Base-by-base conservation (phyloP, 208 protist species). In the Naegleria lovaniensis region DNA sequence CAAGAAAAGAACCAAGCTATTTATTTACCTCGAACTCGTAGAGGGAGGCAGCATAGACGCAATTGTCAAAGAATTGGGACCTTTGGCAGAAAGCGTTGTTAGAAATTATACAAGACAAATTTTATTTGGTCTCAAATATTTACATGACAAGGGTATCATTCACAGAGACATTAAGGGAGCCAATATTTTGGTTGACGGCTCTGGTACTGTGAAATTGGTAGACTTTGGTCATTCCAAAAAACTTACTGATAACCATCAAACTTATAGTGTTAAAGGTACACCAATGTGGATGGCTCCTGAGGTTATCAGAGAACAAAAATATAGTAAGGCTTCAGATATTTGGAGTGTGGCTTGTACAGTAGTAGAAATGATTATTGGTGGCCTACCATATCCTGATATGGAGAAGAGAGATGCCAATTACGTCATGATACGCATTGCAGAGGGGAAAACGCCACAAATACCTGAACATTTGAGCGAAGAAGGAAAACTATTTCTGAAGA, bases 241-340 rank as follows among this genome's bases (percentile, higher is more conserved):
- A 51, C 15, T 90, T 6, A 79, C 11, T n/a, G 55, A 90, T 38
- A 15, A 39, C 9, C 2, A n/a, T n/a, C 43, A 76, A 39, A 51
- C 13, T 5, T 33, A 36, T n/a, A 25, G 7, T 33, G 11, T 96
- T 88, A 94, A 93, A 36, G 97, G 97, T 19, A 98, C 97, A 59
- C 96, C 96, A 52, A 97, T 96, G 92, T 98, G 97, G 91, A 98
- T 98, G 96, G 96, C 97, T 19, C 97, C 97, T 0, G 96, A 98
- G 92, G 95, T 98, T 40, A 97, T 98, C 91, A 93, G 93, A 0
- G 95, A 95, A 92, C 95, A 91, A 75, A 96, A 96, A 25, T 95
- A 97, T 91, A 94, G 94, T 76, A 96, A 95, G 88, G 94, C 93
- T 91, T 96, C 96, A 0, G 97, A 98, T 90, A 94, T 98, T 51